These are phyloP conservation scores for Epichloe coenophiala DNA, from an alignment of 2,329 filamentous ascomycete species.

Conservation along the genomic window DNA sequence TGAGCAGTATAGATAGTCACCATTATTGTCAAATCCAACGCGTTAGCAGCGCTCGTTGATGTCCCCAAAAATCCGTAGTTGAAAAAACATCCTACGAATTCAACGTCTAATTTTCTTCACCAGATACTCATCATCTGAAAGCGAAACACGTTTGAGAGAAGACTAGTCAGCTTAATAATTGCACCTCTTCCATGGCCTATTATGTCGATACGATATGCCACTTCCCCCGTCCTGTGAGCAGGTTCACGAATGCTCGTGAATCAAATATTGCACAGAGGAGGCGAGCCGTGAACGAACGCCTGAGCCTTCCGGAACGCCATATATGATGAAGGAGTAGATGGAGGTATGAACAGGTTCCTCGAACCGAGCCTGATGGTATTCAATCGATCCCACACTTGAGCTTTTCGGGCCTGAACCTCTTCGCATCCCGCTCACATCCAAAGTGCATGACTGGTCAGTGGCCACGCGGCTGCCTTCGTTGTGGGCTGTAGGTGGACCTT, in stretches of 20 bases:
- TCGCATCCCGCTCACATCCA: not conserved
- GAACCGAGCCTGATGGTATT: not conserved
- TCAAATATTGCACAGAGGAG: not conserved
- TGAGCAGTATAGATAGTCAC: no score
- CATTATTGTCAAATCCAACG: no score
- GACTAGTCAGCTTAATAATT: no score
- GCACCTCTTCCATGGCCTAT: no score
- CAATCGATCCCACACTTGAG: not conserved
- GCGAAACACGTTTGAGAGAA: no score
- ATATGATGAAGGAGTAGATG: not conserved
- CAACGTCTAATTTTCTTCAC: no score
- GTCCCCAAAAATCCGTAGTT: no score
- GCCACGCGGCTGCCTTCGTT: not conserved
- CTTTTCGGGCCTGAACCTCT: not conserved
- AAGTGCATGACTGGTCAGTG: not conserved
- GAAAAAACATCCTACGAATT: no score
- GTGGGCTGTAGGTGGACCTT: not conserved
- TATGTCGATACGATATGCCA: not conserved
- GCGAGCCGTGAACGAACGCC: not conserved
- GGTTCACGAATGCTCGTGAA: not conserved
- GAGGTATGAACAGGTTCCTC: not conserved
- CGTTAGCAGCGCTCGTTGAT: no score
- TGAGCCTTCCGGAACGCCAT: not conserved
- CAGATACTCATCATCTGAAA: no score
- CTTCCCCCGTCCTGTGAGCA: not conserved